Conservation (phyloP, 1,139 yeast genomes). For the Saccharomyces pastorianus region DNA sequence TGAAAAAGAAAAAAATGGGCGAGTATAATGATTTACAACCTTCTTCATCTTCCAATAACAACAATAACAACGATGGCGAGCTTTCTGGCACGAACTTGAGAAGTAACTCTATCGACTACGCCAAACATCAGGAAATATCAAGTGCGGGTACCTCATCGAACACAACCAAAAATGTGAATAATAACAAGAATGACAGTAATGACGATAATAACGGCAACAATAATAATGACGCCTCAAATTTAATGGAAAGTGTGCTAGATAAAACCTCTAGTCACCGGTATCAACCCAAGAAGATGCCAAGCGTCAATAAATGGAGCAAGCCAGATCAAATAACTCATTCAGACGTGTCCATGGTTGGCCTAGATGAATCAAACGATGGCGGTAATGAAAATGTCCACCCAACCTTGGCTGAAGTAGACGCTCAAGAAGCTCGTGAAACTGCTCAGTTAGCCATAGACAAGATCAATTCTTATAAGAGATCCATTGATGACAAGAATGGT, state of each 20-base stretch:
- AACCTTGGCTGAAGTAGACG: constrained; percentile 1
- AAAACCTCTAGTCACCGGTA: not conserved
- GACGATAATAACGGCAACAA: not conserved
- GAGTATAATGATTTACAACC: constrained; percentile 13
- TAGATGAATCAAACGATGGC: constrained; percentile 1
- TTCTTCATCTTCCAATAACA: not conserved
- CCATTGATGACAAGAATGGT: not conserved
- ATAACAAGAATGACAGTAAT: not conserved
- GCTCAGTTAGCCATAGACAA: not conserved
- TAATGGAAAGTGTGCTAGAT: not conserved
- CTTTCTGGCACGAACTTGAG: constrained; percentile 7
- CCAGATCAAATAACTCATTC: constrained; percentile 1
- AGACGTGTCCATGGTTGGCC: not conserved
- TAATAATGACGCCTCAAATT: not conserved
- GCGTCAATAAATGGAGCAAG: not conserved
- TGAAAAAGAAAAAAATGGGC: constrained; percentile 30
- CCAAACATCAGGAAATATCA: not conserved
- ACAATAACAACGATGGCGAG: constrained; percentile 3
- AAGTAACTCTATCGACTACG: not conserved
- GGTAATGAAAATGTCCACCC: constrained; percentile 1
- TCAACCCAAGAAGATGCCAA: not conserved
- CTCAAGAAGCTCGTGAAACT: not conserved
- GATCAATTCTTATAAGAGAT: not conserved
- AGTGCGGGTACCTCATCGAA: not conserved
- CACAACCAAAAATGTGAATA: not conserved